These are phyloP conservation scores for Passalora sequoiae DNA, from an alignment of 2,329 filamentous ascomycete species.

Conservation along the genomic window DNA sequence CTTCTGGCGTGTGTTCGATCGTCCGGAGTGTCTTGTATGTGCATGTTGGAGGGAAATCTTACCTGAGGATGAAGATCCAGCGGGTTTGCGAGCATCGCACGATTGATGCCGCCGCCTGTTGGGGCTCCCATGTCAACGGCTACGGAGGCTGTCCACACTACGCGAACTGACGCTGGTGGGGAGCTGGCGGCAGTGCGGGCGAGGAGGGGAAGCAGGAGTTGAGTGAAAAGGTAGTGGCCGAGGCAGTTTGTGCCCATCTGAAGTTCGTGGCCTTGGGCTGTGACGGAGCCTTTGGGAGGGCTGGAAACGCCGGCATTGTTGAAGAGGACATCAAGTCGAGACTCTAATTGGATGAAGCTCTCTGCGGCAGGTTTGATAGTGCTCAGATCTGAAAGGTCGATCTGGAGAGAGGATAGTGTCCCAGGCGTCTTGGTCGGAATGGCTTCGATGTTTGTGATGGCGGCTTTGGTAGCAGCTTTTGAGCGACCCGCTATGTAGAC, in stretches of 20 bases:
- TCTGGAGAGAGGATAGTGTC: constrained; percentile 38
- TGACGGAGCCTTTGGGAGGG: constrained; percentile 33
- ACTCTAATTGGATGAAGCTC: background rate
- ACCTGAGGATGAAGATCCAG: background rate
- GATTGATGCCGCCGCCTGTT: constrained; percentile 21
- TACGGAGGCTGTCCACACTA: constrained; percentile 29
- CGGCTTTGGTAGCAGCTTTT: constrained; percentile 39
- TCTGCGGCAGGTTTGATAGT: background rate
- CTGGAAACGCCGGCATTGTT: constrained; percentile 7
- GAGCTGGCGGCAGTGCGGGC: constrained; percentile 24
- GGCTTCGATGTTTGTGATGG: constrained; percentile 43
- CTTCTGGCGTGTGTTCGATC: no score
- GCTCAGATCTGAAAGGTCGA: constrained; percentile 39
- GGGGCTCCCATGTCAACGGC: constrained; percentile 20
- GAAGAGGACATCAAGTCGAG: constrained; percentile 5
- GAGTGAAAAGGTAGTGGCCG: constrained; percentile 33
- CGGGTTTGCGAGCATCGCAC: constrained; percentile 15
- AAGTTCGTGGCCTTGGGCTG: constrained; percentile 30
- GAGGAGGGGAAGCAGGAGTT: constrained; percentile 31
- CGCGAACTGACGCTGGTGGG: constrained; percentile 28
- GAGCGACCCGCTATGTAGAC: constrained; percentile 53
- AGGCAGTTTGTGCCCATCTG: constrained; percentile 34
- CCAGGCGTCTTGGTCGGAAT: constrained; percentile 36
- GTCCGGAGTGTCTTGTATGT: no score
- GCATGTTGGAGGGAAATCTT: no score